Evolutionary conservation across 495 filamentous ascomycete species (phyloP).

Genomic region (Cairneyella variabilis): DNA sequence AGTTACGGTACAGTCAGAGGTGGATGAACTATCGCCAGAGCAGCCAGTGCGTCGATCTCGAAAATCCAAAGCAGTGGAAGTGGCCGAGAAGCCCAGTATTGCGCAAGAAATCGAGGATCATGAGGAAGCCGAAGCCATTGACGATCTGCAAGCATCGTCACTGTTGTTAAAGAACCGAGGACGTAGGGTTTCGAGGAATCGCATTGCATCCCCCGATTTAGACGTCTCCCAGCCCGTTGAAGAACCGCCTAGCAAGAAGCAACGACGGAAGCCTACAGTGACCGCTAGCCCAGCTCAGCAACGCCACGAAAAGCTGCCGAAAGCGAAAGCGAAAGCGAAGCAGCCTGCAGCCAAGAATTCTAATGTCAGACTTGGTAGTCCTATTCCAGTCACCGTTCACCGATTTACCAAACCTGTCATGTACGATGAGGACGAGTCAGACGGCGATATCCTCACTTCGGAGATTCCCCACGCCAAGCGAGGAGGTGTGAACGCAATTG

Average conservation of each 20-base stretch:
- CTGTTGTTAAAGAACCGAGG: conserved; percentile 15
- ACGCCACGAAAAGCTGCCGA: conserved; percentile 25
- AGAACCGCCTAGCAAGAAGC: background rate
- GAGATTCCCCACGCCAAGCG: conserved; percentile 50
- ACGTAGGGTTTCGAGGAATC: conserved; percentile 8
- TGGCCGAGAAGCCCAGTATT: background rate
- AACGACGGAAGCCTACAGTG: background rate
- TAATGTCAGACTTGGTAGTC: conserved; percentile 12
- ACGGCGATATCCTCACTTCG: conserved; percentile 37
- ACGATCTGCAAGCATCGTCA: conserved; percentile 17
- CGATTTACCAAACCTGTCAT: conserved; percentile 16
- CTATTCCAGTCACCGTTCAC: conserved; percentile 26
- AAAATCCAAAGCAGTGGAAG: background rate
- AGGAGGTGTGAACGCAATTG: conserved; percentile 64
- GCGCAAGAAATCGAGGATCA: conserved; percentile 1
- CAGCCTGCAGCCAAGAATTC: conserved; percentile 1
- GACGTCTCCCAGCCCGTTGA: background rate
- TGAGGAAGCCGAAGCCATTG: conserved; percentile 21
- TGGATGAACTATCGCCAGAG: background rate
- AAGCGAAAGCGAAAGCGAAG: conserved; percentile 1
- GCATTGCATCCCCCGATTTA: conserved; percentile 10
- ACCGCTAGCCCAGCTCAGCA: conserved; percentile 15
- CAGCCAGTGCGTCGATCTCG: background rate
- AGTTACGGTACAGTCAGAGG: background rate
- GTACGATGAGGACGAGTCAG: conserved; percentile 30